Percentiles rank a stretch among this genome's conserved stretches.
Conservation (phyloP, 768 basidiomycete species). For the Lactifluus echinatus region DNA sequence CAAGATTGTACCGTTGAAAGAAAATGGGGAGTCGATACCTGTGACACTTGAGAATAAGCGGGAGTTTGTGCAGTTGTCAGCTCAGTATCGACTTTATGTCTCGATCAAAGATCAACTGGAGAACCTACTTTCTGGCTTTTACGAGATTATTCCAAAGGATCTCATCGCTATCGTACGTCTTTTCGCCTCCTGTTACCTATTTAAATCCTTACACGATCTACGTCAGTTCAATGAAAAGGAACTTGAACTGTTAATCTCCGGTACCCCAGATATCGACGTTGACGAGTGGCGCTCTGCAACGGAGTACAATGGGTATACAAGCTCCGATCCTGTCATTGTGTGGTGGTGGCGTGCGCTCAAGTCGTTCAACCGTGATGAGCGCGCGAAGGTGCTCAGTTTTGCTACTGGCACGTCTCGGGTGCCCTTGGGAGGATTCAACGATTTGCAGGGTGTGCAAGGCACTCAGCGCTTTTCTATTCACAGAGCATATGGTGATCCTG, state of each 20-base stretch:
- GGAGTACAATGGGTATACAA: constrained; percentile 80
- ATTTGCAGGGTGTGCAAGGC: constrained; percentile 92
- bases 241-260: constrained; percentile 87
- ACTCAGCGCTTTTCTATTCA: constrained; percentile 95
- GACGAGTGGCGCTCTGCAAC: constrained; percentile 95
- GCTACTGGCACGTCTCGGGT: constrained; percentile 91
- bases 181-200: background rate
- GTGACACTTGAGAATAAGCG: constrained; percentile 96
- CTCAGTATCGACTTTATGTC: constrained; percentile 85
- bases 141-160: constrained; percentile 96
- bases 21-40: constrained; percentile 69
- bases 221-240: constrained; percentile 88
- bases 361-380: constrained; percentile 93
- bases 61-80: constrained; percentile 93
- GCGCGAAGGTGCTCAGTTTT: constrained; percentile 95
- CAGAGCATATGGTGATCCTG: constrained; percentile 79
- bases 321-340: constrained; percentile 89
- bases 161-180: constrained; percentile 79
- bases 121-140: constrained; percentile 82
- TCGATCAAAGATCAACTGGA: constrained; percentile 97
- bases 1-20: constrained; percentile 80
- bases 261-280: constrained; percentile 97
- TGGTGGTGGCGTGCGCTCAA: constrained; percentile 99
- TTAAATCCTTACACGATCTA: constrained; percentile 20
- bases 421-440: constrained; percentile 88